These are phyloP conservation scores for Tolypocladium ophioglossoides DNA, from an alignment of 2,329 filamentous ascomycete species.

Conservation along the genomic window DNA sequence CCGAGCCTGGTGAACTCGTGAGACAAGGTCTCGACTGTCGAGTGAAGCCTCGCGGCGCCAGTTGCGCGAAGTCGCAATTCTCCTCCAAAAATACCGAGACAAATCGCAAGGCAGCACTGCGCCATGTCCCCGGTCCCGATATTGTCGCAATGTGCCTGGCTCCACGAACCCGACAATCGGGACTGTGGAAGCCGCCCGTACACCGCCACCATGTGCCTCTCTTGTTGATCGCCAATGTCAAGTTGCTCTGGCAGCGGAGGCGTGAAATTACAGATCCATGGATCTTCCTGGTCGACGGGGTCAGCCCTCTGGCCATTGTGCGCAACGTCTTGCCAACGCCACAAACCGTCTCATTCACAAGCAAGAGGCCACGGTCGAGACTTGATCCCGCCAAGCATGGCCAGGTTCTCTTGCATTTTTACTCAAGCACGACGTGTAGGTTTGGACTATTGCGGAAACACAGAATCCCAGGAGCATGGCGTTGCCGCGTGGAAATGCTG, in stretches of 20 bases:
- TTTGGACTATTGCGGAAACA: not conserved
- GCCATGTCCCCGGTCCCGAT: not conserved
- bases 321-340: not conserved
- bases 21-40: not conserved
- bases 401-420: not conserved
- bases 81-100: not conserved
- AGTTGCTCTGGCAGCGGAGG: not conserved
- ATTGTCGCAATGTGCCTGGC: not conserved
- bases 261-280: not conserved
- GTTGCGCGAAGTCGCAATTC: not conserved
- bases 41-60: not conserved
- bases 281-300: not conserved
- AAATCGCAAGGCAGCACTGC: not conserved
- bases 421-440: not conserved
- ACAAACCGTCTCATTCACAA: not conserved
- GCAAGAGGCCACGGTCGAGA: not conserved
- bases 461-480: not conserved
- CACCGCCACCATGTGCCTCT: not conserved
- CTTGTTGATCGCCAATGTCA: not conserved
- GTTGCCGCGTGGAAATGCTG: not conserved
- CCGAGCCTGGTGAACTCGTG: not conserved
- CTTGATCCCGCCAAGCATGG: not conserved
- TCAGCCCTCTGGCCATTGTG: not conserved
- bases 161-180: not conserved
- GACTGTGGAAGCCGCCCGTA: not conserved